Conservation (phyloP, 148 eudicot genomes). For the Drosera capensis region DNA sequence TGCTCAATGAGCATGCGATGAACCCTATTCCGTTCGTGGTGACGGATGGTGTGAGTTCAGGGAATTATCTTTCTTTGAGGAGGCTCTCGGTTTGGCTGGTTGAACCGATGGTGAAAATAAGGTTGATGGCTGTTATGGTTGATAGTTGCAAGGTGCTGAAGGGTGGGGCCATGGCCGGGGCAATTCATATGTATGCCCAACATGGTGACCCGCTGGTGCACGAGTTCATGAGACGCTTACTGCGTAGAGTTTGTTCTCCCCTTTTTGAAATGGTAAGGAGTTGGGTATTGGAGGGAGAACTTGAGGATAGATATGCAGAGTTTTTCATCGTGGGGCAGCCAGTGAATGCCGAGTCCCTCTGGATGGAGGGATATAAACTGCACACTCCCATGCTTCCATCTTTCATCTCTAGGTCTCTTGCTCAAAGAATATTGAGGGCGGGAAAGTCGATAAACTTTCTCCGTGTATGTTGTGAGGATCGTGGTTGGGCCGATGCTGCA, state of each 20-base stretch:
- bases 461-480: slow-evolving; percentile 86
- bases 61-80: slow-evolving; percentile 64
- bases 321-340: slow-evolving; percentile 77
- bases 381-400: too few species aligned
- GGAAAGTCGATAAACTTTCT: slow-evolving; percentile 94
- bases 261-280: slow-evolving; percentile 97
- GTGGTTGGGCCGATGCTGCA: slow-evolving; percentile 90
- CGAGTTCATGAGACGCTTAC: slow-evolving; percentile 69
- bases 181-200: slow-evolving; percentile 89
- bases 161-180: slow-evolving; percentile 97
- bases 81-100: slow-evolving; percentile 85
- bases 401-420: too few species aligned
- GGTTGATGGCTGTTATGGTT: slow-evolving; percentile 83
- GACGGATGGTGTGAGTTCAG: slow-evolving; percentile 42
- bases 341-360: slow-evolving; percentile 78
- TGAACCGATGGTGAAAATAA: slow-evolving; percentile 86
- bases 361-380: slow-evolving; percentile 99
- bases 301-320: slow-evolving; percentile 80
- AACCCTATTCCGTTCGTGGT: slow-evolving; percentile 72
- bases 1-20: slow-evolving; percentile 76
- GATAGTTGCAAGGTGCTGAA: slow-evolving; percentile 73
- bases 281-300: slow-evolving; percentile 96
- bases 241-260: slow-evolving; percentile 80
- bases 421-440: too few species aligned
- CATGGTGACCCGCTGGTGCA: slow-evolving; percentile 91